Conservation (phyloP, 1,284 basidiomycete genomes). For the Flammula alnicola region DNA sequence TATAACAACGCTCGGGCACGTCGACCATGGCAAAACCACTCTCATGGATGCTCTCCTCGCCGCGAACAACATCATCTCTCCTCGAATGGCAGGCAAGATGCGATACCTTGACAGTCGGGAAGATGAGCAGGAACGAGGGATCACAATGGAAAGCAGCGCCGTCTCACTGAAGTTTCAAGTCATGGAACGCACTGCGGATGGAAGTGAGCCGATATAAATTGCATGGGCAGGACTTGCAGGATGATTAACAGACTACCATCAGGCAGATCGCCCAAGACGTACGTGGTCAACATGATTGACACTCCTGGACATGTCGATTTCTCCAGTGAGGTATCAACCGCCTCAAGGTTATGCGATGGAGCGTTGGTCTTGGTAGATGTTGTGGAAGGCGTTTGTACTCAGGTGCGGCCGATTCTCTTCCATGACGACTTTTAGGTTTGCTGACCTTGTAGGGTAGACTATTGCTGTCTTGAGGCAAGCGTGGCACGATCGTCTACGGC, state of each 20-base stretch:
- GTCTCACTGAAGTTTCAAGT: constrained; percentile 87
- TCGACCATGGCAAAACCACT: constrained; percentile 94
- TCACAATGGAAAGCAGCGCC: constrained; percentile 98
- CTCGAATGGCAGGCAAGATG: constrained; percentile 94
- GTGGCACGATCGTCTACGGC: constrained; percentile 88
- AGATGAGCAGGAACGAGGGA: constrained; percentile 97
- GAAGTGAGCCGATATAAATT: constrained; percentile 35
- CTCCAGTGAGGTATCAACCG: constrained; percentile 95
- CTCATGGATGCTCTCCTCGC: constrained; percentile 96
- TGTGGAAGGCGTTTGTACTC: constrained; percentile 98
- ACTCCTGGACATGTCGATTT: constrained; percentile 99
- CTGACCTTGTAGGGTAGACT: constrained; percentile 57
- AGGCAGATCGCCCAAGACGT: constrained; percentile 65
- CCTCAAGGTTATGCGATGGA: constrained; percentile 93
- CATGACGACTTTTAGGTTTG: neutral
- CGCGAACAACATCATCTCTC: constrained; percentile 97
- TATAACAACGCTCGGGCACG: constrained; percentile 83
- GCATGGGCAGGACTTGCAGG: neutral
- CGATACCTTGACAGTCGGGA: constrained; percentile 95
- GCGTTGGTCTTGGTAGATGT: constrained; percentile 97
- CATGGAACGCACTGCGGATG: constrained; percentile 55
- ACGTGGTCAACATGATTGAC: constrained; percentile 94
- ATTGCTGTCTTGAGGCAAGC: constrained; percentile 95
- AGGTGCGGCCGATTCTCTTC: constrained; percentile 56
- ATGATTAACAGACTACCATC: constrained; percentile 16